These are phyloP conservation scores for Penicillium pancosmium DNA, from an alignment of 495 filamentous ascomycete genomes.

Conservation along the genomic window DNA sequence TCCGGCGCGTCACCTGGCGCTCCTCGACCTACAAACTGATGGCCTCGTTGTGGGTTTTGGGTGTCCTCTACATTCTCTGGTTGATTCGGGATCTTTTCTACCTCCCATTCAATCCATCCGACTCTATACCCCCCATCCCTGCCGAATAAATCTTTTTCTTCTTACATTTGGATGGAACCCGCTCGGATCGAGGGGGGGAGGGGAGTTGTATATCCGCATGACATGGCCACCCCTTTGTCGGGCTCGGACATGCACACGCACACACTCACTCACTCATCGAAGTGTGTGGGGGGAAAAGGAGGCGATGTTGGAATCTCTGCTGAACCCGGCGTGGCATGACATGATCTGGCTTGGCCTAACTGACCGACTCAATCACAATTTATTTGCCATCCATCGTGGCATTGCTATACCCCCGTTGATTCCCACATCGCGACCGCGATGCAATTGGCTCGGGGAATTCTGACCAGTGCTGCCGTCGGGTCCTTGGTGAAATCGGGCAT, in stretches of 20 bases:
- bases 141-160: constrained; percentile 2
- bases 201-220: too few relatives aligned
- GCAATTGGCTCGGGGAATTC: not conserved
- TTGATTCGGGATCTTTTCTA: constrained; percentile 51
- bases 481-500: not conserved
- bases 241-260: too few relatives aligned
- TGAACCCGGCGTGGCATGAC: too few relatives aligned
- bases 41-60: constrained; percentile 50
- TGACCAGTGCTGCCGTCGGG: not conserved
- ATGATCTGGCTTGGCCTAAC: too few relatives aligned
- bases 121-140: constrained; percentile 15
- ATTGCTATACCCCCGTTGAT: not conserved
- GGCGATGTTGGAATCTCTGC: too few relatives aligned
- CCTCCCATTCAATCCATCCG: constrained; percentile 36
- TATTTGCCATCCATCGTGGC: not conserved
- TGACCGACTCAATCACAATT: too few relatives aligned
- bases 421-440: not conserved
- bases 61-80: constrained; percentile 51
- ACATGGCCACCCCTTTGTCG: too few relatives aligned
- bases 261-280: too few relatives aligned
- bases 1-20: constrained; percentile 54
- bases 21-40: constrained; percentile 54
- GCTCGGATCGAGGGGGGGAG: too few relatives aligned
- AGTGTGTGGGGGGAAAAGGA: too few relatives aligned
- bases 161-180: too few relatives aligned